These are phyloP conservation scores for Calonectria leucothoes DNA, from an alignment of 2,329 filamentous ascomycete genomes.

Conservation along the genomic window DNA sequence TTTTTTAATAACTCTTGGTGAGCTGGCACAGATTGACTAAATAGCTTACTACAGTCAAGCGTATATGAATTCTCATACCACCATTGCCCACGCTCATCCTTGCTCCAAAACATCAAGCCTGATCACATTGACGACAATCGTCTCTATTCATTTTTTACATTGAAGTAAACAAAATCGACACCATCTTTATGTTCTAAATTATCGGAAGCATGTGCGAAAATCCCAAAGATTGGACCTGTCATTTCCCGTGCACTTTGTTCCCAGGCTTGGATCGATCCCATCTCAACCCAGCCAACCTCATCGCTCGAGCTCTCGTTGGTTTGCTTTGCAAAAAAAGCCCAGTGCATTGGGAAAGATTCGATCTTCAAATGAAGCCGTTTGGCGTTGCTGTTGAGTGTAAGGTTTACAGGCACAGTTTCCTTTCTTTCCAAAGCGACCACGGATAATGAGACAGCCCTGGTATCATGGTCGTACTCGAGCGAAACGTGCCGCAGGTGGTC, in stretches of 20 bases:
- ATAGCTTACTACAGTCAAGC: no score
- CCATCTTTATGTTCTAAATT: background rate
- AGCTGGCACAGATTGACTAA: no score
- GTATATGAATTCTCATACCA: no score
- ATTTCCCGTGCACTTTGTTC: slow-evolving; percentile 16
- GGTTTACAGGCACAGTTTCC: background rate
- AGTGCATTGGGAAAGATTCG: slow-evolving; percentile 8
- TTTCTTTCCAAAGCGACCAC: slow-evolving; percentile 7
- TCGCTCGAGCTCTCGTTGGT: background rate
- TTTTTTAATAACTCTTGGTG: no score
- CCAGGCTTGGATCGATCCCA: slow-evolving; percentile 11
- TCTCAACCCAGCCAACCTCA: slow-evolving; percentile 4
- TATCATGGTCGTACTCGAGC: slow-evolving; percentile 2
- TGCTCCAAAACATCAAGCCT: no score
- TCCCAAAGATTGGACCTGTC: slow-evolving; percentile 25
- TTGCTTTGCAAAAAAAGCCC: slow-evolving; percentile 1
- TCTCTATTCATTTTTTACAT: background rate
- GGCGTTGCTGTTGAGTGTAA: background rate
- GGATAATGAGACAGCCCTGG: background rate
- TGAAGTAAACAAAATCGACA: background rate
- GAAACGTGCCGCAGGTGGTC: slow-evolving; percentile 23
- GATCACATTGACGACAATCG: no score
- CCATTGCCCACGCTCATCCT: no score
- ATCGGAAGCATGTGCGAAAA: slow-evolving; percentile 6
- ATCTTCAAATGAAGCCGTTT: slow-evolving; percentile 10